Conservation (phyloP, 768 basidiomycete species). For the Clitopilus hobsonii region DNA sequence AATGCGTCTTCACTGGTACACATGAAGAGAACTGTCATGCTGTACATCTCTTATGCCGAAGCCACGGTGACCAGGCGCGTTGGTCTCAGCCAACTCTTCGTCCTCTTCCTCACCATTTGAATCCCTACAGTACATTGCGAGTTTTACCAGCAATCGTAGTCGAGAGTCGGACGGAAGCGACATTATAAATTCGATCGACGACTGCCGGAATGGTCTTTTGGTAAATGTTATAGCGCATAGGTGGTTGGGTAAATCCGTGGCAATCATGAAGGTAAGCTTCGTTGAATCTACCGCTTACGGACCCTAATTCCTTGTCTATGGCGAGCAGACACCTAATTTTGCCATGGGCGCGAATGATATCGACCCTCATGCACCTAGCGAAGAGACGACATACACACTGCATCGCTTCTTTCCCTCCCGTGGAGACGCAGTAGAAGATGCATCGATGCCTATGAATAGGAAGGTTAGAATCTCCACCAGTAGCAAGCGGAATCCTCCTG, state of each 20-base stretch:
- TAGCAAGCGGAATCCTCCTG: slow-evolving; percentile 9
- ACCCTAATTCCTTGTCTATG: not conserved
- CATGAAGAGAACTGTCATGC: slow-evolving; percentile 7
- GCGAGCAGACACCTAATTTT: slow-evolving; percentile 13
- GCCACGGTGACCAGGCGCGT: slow-evolving; percentile 13
- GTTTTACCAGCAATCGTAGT: slow-evolving; percentile 10
- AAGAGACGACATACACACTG: slow-evolving; percentile 11
- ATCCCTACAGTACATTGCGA: slow-evolving; percentile 11
- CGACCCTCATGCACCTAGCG: slow-evolving; percentile 9
- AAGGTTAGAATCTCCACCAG: not conserved
- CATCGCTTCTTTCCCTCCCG: slow-evolving; percentile 2
- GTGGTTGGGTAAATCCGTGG: slow-evolving; percentile 8
- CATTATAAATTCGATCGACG: slow-evolving; percentile 10
- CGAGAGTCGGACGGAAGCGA: slow-evolving; percentile 7
- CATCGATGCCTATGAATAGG: not conserved
- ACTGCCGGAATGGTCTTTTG: slow-evolving; percentile 12
- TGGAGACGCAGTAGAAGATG: not conserved
- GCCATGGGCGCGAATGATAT: slow-evolving; percentile 11
- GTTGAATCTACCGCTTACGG: not conserved
- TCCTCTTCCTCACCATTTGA: slow-evolving; percentile 6
- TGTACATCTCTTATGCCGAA: slow-evolving; percentile 13
- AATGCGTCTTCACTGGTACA: slow-evolving; percentile 9
- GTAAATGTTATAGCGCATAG: slow-evolving; percentile 8
- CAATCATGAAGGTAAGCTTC: slow-evolving; percentile 13
- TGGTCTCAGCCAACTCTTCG: slow-evolving; percentile 3